Base-by-base conservation (phyloP, 805 yeast species). In the Yarrowia sp. region DNA sequence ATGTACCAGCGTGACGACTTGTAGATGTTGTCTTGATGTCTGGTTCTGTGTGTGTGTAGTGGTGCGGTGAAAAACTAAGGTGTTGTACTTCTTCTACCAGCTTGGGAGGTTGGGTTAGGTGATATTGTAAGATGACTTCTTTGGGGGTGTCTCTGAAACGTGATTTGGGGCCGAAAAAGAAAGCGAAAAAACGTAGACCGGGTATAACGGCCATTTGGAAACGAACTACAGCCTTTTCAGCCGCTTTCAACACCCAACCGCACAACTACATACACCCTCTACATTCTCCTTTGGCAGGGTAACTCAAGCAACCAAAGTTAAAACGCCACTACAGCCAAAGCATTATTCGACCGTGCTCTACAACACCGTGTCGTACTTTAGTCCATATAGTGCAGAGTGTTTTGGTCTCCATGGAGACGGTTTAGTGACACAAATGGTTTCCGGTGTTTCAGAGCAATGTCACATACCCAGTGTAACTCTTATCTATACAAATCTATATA, bases 51-150 rank as follows among this genome's bases (percentile, higher is more conserved):
- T 51, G 43, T 35, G 59, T 33, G 30, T 22, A 51, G 59, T 51
- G 43, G 59, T 51, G 54, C 54, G 59, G 59, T 51, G 59, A 51
- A 51, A 51, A 51, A 51, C 59, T 51, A 51, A 51, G 59, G 59
- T 51, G 59, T n/a, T 26, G 30, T 24, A 35, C 26, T 36, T 35
- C 22, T 22, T 21, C 11, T 38, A 35, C 32, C 43, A 26, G 30
- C n/a, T 35, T 51, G 43, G 43, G 43, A 51, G 38, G 33, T 51
- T 51, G 59, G 59, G 59, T 51, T 51, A 51, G 59, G 59, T 51
- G 38, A 48, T 17, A 12, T n/a, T 10, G 51, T 8, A 46, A 28
- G 52, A 44, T n/a, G 51, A n/a, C 32, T n/a, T 10, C 22, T n/a
- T n/a, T n/a, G n/a, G n/a, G n/a, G n/a, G n/a, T n/a, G n/a, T n/a